Evolutionary conservation across 345 rosid genomes (phyloP), one percentile per base, ranked within the genome.

Genomic region (Erysimum cheiranthoides): DNA sequence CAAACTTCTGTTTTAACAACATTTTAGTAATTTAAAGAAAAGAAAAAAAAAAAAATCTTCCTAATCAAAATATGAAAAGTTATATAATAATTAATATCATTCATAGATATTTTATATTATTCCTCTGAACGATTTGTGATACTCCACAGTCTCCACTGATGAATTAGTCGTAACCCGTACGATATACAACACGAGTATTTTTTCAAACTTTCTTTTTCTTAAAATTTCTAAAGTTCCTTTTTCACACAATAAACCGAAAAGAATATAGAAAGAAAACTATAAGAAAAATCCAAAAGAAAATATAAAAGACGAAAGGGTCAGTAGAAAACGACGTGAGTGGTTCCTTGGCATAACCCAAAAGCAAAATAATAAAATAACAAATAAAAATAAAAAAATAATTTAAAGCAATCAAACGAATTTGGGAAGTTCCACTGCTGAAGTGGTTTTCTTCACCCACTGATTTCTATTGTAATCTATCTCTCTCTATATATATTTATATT

Each of bases 251-350:
- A 61, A 76, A 53, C 25, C 34, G 3, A 70, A 74, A 61, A 38
- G 52, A 54, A 56, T 69, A 70, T 43, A 53, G 75, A 70, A 76
- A 76, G 75, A 69, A 67, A 61, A 62, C 43, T 51, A 69, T 10
- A 70, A 43, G 63, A 69, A 76, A 76, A 70, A 62, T 69, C 59
- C 70, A 70, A 76, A 70, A 40, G 17, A 75, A 61, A 61, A 38
- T 35, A 76, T 45, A 39, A 62, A 63, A 28, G 28, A 70, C 51
- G 65, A 76, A 70, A 54, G 68, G 67, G 67, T 66, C 77, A 71
- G 77, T 66, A 65, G 81, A 78, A 71, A 78, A 71, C 73, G 81
- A 78, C 77, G 71, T 66, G 77, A 78, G 81, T 78, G 81, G 81
- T 71, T 66, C 57, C 63, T 58, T 78, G 68, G 62, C 73, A 78